A percentile compares a stretch with the other conserved stretches of the same genome.
These are phyloP conservation scores for Biancaea sappan DNA, from an alignment of 306 rosid genomes.

Conservation along the genomic window DNA sequence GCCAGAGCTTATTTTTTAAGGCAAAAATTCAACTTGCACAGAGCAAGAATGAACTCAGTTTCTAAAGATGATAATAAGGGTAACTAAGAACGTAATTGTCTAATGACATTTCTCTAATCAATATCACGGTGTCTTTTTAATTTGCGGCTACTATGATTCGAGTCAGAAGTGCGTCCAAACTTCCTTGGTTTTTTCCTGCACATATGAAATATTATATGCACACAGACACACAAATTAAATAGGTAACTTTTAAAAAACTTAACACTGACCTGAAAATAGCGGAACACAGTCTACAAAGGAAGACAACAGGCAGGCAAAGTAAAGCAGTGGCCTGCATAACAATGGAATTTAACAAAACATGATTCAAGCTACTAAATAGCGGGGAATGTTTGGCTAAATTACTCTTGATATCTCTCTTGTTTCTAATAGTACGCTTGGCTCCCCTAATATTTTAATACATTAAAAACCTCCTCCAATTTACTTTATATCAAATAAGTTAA, in stretches of 20 bases:
- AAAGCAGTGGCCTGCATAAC: conserved; percentile 41
- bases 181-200: conserved; percentile 25
- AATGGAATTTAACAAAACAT: not conserved
- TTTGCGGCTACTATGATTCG: not conserved
- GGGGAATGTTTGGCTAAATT: no score
- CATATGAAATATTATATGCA: not conserved
- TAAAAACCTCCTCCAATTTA: no score
- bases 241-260: not conserved
- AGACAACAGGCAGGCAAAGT: conserved; percentile 43
- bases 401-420: no score
- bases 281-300: conserved; percentile 32
- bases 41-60: not conserved
- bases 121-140: not conserved
- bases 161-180: not conserved
- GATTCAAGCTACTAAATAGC: not conserved
- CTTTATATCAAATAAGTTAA: no score
- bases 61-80: not conserved
- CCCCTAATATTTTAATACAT: no score
- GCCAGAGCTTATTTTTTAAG: not conserved
- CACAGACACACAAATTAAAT: not conserved
- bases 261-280: conserved; percentile 38
- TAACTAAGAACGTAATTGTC: not conserved
- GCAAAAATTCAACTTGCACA: not conserved
- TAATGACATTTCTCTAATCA: not conserved
- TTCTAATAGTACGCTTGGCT: no score